Percentiles rank a stretch among this genome's conserved stretches.
phyloP scores from a whole-genome alignment of 1,284 basidiomycete species.

The Ganoderma meredithae region DNA sequence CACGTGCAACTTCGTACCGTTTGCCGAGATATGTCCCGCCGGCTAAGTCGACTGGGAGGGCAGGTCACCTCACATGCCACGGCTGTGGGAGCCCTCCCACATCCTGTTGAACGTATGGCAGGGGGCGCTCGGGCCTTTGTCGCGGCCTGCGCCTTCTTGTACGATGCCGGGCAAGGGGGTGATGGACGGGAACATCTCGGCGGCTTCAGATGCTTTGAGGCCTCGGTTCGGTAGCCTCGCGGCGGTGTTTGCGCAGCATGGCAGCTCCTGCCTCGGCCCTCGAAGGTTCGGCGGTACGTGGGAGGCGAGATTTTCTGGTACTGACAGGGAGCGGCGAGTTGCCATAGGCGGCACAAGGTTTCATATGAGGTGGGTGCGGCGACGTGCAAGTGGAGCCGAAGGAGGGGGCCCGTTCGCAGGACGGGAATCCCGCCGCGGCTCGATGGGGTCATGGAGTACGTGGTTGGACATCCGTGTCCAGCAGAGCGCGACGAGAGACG shows the following conservation, averaged over 20 bases:
- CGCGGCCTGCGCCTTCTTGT: background rate
- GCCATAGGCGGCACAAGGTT: slow-evolving; percentile 1
- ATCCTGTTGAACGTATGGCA: slow-evolving; percentile 6
- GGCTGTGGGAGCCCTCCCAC: slow-evolving; percentile 32
- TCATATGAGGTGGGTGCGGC: background rate
- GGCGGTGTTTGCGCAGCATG: slow-evolving; percentile 7
- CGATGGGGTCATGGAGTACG: background rate
- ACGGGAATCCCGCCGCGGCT: background rate
- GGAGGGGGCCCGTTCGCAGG: background rate
- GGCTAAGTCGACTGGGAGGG: slow-evolving; percentile 5
- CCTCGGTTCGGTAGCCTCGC: slow-evolving; percentile 7
- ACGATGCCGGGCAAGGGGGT: background rate
- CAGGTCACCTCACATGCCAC: slow-evolving; percentile 23
- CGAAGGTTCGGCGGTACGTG: slow-evolving; percentile 6
- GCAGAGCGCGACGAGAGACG: background rate
- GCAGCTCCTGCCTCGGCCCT: background rate
- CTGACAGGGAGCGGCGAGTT: background rate
- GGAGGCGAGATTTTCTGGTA: background rate
- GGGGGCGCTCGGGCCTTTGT: background rate
- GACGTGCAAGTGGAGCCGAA: background rate
- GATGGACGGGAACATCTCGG: background rate
- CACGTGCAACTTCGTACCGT: background rate
- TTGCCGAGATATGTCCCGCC: slow-evolving; percentile 11
- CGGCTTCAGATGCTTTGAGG: background rate
- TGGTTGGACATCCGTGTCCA: background rate